Conservation (phyloP, 1,284 basidiomycete species). For the Cystobasidiaceae sp. region DNA sequence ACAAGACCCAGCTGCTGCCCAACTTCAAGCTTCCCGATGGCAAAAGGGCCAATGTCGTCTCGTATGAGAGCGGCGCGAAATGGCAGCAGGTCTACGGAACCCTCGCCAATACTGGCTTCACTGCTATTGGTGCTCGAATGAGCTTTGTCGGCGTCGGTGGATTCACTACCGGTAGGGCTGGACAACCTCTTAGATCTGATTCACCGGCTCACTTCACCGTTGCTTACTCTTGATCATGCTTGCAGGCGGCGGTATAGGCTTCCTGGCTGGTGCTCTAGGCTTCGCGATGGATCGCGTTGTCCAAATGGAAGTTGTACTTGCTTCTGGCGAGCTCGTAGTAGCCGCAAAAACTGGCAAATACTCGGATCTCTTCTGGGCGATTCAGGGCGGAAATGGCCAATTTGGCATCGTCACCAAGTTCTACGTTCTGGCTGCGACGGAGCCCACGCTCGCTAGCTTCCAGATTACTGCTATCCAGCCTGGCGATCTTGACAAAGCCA, state of each 20-base stretch:
- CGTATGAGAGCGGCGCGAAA: not conserved
- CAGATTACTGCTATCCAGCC: not conserved
- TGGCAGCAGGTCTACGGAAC: not conserved
- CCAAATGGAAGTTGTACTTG: too few species aligned
- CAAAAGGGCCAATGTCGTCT: not conserved
- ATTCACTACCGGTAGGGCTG: not conserved
- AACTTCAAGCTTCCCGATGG: not conserved
- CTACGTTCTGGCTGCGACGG: not conserved
- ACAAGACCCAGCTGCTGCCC: not conserved
- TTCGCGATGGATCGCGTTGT: too few species aligned
- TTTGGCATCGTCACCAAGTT: constrained; percentile 3
- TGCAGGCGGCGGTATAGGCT: not conserved
- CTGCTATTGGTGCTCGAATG: not conserved
- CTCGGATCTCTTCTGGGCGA: not conserved
- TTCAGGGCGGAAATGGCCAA: not conserved
- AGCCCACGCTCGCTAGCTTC: not conserved
- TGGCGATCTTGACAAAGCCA: not conserved
- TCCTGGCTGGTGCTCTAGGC: not conserved
- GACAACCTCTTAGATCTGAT: too few species aligned
- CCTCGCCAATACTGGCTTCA: not conserved
- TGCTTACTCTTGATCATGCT: not conserved
- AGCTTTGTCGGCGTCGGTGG: not conserved
- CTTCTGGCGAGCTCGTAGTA: not conserved
- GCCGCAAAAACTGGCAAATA: not conserved
- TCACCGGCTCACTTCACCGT: not conserved